Conservation (phyloP, 129 eudicot species). For the Flaveria sonorensis region DNA sequence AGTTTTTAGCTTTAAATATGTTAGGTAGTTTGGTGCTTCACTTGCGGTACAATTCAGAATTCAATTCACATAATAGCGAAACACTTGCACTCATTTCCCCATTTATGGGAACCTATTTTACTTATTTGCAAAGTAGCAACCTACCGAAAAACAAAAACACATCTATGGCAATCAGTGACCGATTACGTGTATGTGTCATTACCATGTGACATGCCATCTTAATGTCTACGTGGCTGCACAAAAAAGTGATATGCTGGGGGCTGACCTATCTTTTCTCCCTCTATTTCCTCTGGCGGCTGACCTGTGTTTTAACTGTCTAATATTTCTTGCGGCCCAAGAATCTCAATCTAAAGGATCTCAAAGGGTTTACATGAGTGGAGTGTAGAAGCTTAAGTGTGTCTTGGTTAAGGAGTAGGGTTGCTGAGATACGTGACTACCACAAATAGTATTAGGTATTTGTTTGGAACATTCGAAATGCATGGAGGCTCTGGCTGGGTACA, state of each 20-base stretch:
- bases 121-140: no score
- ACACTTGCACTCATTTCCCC: no score
- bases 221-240: not conserved
- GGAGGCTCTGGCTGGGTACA: no score
- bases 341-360: not conserved
- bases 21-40: not conserved
- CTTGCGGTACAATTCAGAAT: not conserved
- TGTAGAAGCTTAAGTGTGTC: not conserved
- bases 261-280: not conserved
- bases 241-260: not conserved
- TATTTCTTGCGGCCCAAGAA: not conserved
- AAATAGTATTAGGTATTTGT: no score
- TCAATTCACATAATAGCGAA: not conserved
- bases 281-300: not conserved
- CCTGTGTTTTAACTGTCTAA: not conserved
- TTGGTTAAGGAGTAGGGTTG: not conserved
- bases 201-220: no score
- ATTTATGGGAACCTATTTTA: no score
- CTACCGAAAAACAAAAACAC: no score
- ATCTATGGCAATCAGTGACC: no score
- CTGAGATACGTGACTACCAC: not conserved
- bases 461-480: no score
- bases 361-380: not conserved
- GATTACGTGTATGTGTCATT: no score
- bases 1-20: no score